Conservation (phyloP, 2,329 filamentous ascomycete genomes). For the Grosmannia huntii region DNA sequence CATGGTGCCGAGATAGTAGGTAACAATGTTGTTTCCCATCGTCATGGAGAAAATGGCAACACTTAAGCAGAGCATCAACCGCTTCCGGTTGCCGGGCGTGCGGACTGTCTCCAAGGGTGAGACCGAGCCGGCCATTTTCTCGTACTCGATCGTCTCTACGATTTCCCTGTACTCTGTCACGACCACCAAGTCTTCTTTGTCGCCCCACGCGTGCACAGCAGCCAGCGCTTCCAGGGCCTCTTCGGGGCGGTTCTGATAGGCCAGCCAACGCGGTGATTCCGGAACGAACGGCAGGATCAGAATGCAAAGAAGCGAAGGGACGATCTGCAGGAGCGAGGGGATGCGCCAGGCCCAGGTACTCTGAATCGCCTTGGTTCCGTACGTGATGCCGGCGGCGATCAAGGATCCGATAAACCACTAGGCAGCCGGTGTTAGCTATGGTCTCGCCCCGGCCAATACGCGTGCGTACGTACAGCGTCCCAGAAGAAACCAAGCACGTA, state of each 20-base stretch:
- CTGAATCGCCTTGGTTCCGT: conserved; percentile 35
- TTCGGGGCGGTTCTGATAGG: conserved; percentile 10
- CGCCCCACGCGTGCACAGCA: conserved; percentile 21
- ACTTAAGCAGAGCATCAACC: neutral
- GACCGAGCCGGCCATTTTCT: neutral
- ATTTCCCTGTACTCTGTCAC: neutral
- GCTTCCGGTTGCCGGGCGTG: neutral
- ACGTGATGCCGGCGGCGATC: conserved; percentile 11
- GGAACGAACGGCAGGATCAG: conserved; percentile 1
- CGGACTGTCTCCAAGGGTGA: neutral
- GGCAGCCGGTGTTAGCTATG: neutral
- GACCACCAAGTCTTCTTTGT: neutral
- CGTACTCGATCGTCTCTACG: neutral
- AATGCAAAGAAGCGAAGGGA: neutral
- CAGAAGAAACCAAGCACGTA: neutral
- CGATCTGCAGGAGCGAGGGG: conserved; percentile 36
- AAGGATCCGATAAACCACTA: conserved; percentile 17
- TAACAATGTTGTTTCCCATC: conserved; percentile 9
- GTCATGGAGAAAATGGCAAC: neutral
- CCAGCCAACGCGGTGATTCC: conserved; percentile 10
- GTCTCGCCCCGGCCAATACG: neutral
- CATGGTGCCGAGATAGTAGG: conserved; percentile 6
- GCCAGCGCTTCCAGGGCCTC: conserved; percentile 23
- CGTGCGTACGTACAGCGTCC: neutral
- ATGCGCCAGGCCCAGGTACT: conserved; percentile 41